Evolutionary conservation across 768 basidiomycete species (phyloP), one percentile per base, ranked within the genome.

Genomic region (Xerocomus spinulosus): DNA sequence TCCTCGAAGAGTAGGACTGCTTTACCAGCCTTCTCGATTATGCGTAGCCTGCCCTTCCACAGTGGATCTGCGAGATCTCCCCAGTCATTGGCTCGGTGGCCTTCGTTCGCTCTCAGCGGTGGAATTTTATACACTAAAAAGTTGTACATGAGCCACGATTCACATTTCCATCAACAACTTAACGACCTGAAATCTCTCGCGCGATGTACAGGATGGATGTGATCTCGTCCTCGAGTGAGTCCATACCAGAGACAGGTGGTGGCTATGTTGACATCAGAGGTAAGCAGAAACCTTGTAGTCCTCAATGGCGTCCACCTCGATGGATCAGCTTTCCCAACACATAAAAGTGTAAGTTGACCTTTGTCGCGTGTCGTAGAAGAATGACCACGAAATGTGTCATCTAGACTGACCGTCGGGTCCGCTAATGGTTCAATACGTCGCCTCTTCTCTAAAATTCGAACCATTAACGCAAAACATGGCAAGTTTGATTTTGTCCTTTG

Each of bases 31-130:
- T 80, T 83, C 68, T 96, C 92, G 21, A 91, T 70, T 50, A 96
- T 85, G 50, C 92, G 80, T 54, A 97, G 70, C 35, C 93, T 77
- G 15, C 93, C 93, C 63, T 94, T 94, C 93, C 93, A 97, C 20
- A 97, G 68, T 4, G 91, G 90, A 46, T 77, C 61, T 15, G 78
- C 78, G 34, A 94, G 78, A 67, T 92, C 87, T 14, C 92, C 90
- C 93, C 93, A 97, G 55, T 92, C 89, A 46, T 83, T 85, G 10
- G 93, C 93, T 44, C 90, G 85, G 69, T 95, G 87, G 9, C 93
- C 93, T 61, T 92, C 88, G 59, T 92, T 87, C 32, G 77, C 78
- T 60, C 81, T 91, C 59, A 93, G 72, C 39, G 92, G 83, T 2
- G 93, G 93, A 39, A 96, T 91, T 72, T 85, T 90, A 75, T 85